Evolutionary conservation across 257 asterid genomes (phyloP).

Genomic region (Ballota nigra): DNA sequence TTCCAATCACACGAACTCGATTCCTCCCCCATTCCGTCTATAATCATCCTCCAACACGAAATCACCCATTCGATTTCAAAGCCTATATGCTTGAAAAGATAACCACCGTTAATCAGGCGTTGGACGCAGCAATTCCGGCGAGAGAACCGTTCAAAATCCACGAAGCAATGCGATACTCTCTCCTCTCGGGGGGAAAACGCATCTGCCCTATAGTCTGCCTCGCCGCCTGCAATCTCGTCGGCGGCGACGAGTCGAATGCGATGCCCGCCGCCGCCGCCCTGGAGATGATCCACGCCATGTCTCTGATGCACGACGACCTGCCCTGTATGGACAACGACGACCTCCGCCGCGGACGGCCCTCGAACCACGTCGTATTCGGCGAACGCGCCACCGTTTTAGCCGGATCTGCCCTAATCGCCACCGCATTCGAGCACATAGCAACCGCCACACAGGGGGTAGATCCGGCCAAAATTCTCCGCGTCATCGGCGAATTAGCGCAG

Average conservation of each 20-base stretch:
- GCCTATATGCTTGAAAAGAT: background rate
- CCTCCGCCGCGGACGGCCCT: background rate
- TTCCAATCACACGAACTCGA: background rate
- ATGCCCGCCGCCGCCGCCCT: background rate
- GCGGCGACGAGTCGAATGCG: conserved; percentile 3
- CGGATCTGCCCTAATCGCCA: background rate
- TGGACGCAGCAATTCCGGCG: background rate
- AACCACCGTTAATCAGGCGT: background rate
- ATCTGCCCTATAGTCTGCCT: conserved; percentile 13
- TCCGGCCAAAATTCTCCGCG: conserved; percentile 13
- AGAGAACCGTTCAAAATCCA: background rate
- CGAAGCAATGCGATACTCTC: background rate
- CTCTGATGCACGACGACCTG: conserved; percentile 10
- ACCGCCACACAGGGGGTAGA: background rate
- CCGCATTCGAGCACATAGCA: conserved; percentile 1
- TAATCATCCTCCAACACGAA: background rate
- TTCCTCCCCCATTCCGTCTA: background rate
- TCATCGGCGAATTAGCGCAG: background rate
- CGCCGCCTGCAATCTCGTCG: conserved; percentile 4
- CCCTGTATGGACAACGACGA: conserved; percentile 9
- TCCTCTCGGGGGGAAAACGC: background rate
- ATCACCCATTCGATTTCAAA: background rate
- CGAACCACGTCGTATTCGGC: conserved; percentile 2
- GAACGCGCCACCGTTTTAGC: background rate
- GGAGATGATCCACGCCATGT: conserved; percentile 9